Conservation (phyloP, 257 asterid genomes). For the Scutellaria barbata region DNA sequence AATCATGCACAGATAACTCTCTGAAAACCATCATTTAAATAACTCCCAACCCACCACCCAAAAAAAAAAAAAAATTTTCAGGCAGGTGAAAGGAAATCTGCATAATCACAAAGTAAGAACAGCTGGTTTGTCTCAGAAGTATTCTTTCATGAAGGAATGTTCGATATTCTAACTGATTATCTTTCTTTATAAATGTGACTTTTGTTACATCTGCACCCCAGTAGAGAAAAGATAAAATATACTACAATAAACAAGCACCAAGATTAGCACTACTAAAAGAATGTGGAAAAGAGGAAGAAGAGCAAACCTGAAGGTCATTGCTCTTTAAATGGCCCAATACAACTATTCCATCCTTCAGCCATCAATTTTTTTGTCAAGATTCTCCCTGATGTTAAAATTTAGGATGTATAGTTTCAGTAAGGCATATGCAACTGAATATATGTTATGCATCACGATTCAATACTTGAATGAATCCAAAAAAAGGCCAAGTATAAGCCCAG, state of each 20-base stretch:
- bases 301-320: slow-evolving; percentile 56
- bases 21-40: background rate
- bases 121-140: background rate
- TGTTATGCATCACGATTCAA: slow-evolving; percentile 5
- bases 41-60: background rate
- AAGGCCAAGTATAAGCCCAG: slow-evolving; percentile 85
- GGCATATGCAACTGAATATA: slow-evolving; percentile 12
- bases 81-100: background rate
- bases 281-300: background rate
- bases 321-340: slow-evolving; percentile 41
- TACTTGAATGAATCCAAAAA: slow-evolving; percentile 94
- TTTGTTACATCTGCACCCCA: background rate
- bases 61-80: no score
- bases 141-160: slow-evolving; percentile 9
- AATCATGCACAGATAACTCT: background rate
- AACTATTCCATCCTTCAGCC: slow-evolving; percentile 45
- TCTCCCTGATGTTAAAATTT: slow-evolving; percentile 39
- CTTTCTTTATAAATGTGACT: background rate
- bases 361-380: slow-evolving; percentile 39
- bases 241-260: slow-evolving; percentile 1
- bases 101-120: slow-evolving; percentile 3
- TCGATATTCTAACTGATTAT: slow-evolving; percentile 11
- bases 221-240: background rate
- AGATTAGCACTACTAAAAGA: background rate
- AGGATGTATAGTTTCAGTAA: slow-evolving; percentile 1